Percentiles rank a stretch among this genome's conserved stretches.
Conservation (phyloP, 164 flowering plant genomes). For the Tinospora cordifolia region DNA sequence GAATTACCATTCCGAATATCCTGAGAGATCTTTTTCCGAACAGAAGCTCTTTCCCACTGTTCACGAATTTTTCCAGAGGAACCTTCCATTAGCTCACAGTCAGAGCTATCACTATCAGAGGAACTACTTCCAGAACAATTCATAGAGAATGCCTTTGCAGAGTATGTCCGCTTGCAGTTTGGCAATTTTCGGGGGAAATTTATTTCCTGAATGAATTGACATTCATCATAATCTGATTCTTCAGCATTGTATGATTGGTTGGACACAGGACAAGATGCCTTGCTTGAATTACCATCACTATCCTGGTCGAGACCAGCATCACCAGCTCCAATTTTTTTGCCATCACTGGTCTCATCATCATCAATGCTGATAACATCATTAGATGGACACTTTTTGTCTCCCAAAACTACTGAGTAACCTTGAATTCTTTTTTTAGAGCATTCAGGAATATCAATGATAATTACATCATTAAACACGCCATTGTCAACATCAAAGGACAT, state of each 20-base stretch:
- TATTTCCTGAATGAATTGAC: slow-evolving; percentile 24
- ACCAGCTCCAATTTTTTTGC: slow-evolving; percentile 16
- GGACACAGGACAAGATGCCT: slow-evolving; percentile 16
- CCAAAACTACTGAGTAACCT: slow-evolving; percentile 15
- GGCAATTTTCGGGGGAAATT: slow-evolving; percentile 30
- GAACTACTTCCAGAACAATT: slow-evolving; percentile 36
- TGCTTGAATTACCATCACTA: slow-evolving; percentile 35
- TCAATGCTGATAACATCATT: slow-evolving; percentile 31
- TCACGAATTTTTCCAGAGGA: slow-evolving; percentile 47
- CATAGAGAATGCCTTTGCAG: slow-evolving; percentile 24
- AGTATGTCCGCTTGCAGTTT: slow-evolving; percentile 31
- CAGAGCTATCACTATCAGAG: slow-evolving; percentile 54
- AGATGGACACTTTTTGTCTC: slow-evolving; percentile 14
- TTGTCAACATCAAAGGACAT: slow-evolving; percentile 55
- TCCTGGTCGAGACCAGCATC: slow-evolving; percentile 23
- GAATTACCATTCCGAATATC: slow-evolving; percentile 15
- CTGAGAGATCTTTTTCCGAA: slow-evolving; percentile 27
- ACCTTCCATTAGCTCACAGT: slow-evolving; percentile 66
- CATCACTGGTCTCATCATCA: slow-evolving; percentile 38
- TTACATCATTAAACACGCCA: slow-evolving; percentile 22
- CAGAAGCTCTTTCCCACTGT: slow-evolving; percentile 65
- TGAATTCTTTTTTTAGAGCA: slow-evolving; percentile 22
- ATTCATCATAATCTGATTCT: slow-evolving; percentile 27
- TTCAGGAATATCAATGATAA: slow-evolving; percentile 49
- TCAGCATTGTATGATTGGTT: slow-evolving; percentile 13